These are phyloP conservation scores for Penicillium samsonianum DNA, from an alignment of 495 filamentous ascomycete genomes.

Conservation along the genomic window DNA sequence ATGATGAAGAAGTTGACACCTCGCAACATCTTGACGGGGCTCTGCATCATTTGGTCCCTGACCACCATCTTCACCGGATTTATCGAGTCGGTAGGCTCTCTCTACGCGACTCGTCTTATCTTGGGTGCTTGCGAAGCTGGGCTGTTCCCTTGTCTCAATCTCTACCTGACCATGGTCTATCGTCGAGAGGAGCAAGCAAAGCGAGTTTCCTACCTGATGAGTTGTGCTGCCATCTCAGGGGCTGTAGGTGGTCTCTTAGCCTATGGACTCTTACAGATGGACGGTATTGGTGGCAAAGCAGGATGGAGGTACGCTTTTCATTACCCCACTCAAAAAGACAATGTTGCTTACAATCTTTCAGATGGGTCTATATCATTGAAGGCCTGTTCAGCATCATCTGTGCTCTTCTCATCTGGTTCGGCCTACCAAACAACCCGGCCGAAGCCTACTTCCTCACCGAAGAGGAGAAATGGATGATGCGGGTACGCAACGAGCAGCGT, in stretches of 20 bases:
- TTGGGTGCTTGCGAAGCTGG: conserved; percentile 66
- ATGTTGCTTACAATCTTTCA: conserved; percentile 8
- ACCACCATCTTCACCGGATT: conserved; percentile 57
- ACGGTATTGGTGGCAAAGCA: conserved; percentile 42
- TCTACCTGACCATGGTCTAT: conserved; percentile 55
- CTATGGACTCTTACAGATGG: conserved; percentile 48
- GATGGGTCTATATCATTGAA: conserved; percentile 58
- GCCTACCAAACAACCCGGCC: conserved; percentile 57
- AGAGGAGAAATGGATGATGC: conserved; percentile 55
- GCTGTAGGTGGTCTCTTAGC: conserved; percentile 49
- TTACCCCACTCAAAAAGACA: background rate
- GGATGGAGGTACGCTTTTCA: conserved; percentile 40
- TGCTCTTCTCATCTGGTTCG: conserved; percentile 54
- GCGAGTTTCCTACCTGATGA: conserved; percentile 45
- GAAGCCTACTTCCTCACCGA: conserved; percentile 53
- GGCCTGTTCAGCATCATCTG: conserved; percentile 52
- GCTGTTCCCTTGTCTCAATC: conserved; percentile 65
- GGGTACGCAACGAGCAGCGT: conserved; percentile 43
- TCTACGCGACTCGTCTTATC: conserved; percentile 60
- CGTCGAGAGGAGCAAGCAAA: conserved; percentile 48
- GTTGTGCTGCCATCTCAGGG: conserved; percentile 45
- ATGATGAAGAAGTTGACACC: conserved; percentile 51
- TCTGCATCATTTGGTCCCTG: conserved; percentile 53
- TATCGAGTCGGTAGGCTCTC: conserved; percentile 46
- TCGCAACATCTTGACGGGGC: conserved; percentile 39